Base-by-base conservation (phyloP, 2,329 filamentous ascomycete genomes). In the Ophiocordyceps australis region DNA sequence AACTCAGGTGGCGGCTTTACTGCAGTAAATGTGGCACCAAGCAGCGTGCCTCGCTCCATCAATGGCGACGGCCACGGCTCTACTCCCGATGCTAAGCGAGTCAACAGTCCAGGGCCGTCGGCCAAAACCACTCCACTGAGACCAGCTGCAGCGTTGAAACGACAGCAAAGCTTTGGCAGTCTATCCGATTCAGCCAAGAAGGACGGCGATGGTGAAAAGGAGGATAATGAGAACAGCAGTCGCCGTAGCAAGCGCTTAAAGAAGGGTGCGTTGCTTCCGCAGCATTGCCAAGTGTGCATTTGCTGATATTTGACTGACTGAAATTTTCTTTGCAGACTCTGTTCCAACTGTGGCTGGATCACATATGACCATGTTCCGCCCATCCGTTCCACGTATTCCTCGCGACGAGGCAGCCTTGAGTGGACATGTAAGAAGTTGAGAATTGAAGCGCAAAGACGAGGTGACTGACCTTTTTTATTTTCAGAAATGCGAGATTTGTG, bases 331-430 rank as follows among this genome's bases (percentile, higher is more conserved):
- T 32, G 24, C 34, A 45, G 66, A 71, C 50, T 57, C 61, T 22
- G 66, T 74, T 19, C 82, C 86, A 22, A 93, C 81, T 18, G 82
- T 98, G 37, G 83, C 83, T 35, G 89, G 89, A 28, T 95, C 86
- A 27, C 83, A 95, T 53, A 95, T 95, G 83, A 89, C 81, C 32
- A 70, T 86, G 41, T 83, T 92, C 43, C 79, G 86, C 27, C 81
- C 86, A 29, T 74, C 78, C 15, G 74, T 74, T 11, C 80, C 75
- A 12, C 66, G 70, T 34, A 59, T 73, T 31, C 60, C 63, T 13
- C 58, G 65, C 28, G 67, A 70, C 29, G 65, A 71, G 29, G 35
- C 47, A 14, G 38, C 46, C 8, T 38, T 43, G n/a, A 41, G 54
- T 7, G 56, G 54, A 26, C 62, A 68, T 46, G 41, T 41, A 24